Evolutionary conservation across 164 flowering plant genomes (phyloP), one percentile per base, ranked within the genome.

Genomic region (Sedum album): DNA sequence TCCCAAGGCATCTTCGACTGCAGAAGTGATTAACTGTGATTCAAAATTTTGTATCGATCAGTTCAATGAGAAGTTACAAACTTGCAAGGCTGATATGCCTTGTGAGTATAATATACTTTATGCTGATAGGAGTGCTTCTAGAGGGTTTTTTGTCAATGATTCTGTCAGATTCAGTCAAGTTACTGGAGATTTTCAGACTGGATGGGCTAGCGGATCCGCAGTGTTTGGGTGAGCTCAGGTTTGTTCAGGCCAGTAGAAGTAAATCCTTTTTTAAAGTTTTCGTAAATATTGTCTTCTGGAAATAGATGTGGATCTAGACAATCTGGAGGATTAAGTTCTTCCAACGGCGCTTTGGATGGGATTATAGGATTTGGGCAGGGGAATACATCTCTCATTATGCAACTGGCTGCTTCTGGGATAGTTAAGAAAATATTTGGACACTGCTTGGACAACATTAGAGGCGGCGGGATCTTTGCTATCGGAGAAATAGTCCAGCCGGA

Each of bases 1-100:
- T 48, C 72, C 73, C 31, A 74, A 65, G 70, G 39, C 70, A 31
- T 82, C 85, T 20, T 15, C 66, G 7, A 72, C 83, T 23, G 75
- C 81, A 49, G 60, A 69, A 18, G 7, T 66, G 46, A 74, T 87
- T 71, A 65, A 73, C 31, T 87, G 92, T 75, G 82, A 78, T 75
- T 70, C 82, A 41, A 75, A 77, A 13, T 81, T 80, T 74, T 87
- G 92, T 68, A 67, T 70, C n/a, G 60, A 73, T 35, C 75, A 70
- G 65, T 75, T 77, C 62, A 70, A 67, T 55, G 80, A 79, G 67
- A 74, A 60, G 30, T 69, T 71, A 55, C 68, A 81, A 10, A n/a
- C 30, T 65, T 65, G 67, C 48, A 65, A 38, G 20, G 42, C 67
- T 65, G 48, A 10, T 6, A 25, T 28, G 18, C 67, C 46, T 20